Evolutionary conservation across 2,329 filamentous ascomycete species (phyloP).

Genomic region (Pseudopyricularia javanii): DNA sequence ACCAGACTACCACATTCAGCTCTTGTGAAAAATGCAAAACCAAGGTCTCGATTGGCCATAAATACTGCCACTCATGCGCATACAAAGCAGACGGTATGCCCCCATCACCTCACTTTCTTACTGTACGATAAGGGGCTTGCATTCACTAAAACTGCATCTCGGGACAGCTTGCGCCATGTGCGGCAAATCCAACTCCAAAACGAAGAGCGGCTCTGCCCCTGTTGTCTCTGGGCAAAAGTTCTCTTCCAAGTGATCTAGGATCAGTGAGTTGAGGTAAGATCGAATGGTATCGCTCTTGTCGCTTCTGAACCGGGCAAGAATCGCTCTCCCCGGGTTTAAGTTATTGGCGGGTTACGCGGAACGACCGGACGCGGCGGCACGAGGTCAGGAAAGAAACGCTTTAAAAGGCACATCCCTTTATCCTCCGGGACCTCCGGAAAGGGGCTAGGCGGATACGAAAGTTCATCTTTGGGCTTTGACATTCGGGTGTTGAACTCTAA

Average conservation of each 20-base stretch:
- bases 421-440: too few relatives aligned
- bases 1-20: slow-evolving; percentile 12
- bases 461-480: too few relatives aligned
- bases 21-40: slow-evolving; percentile 50
- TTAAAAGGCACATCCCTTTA: too few relatives aligned
- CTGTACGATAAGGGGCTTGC: neutral
- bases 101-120: neutral
- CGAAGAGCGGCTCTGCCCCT: slow-evolving; percentile 32
- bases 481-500: too few relatives aligned
- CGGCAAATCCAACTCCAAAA: slow-evolving; percentile 43
- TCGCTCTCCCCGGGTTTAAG: too few relatives aligned
- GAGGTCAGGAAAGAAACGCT: too few relatives aligned
- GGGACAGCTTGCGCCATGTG: slow-evolving; percentile 47
- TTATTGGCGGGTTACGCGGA: too few relatives aligned
- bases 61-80: slow-evolving; percentile 49
- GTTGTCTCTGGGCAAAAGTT: slow-evolving; percentile 49
- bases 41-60: slow-evolving; percentile 48
- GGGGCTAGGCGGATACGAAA: too few relatives aligned
- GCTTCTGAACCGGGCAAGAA: too few relatives aligned
- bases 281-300: too few relatives aligned
- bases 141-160: neutral
- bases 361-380: too few relatives aligned
- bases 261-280: neutral
- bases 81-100: slow-evolving; percentile 46
- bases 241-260: slow-evolving; percentile 37